Evolutionary conservation across 805 yeast genomes (phyloP), one percentile per base, ranked within the genome.

Genomic region (Cyberlindnera samutprakarnensis): DNA sequence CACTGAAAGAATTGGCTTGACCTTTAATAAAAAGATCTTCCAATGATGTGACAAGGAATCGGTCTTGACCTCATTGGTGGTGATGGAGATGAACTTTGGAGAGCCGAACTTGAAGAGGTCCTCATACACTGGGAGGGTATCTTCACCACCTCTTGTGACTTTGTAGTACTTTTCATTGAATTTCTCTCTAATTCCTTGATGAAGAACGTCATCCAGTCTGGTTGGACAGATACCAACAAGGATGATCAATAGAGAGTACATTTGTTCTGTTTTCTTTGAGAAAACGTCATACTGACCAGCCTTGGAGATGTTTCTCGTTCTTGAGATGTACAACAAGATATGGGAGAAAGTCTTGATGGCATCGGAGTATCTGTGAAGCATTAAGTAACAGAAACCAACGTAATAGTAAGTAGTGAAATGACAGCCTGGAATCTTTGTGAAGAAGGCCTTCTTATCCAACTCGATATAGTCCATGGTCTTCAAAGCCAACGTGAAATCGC

Each of bases 361-460:
- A 39, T 68, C 73, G 7, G 70, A 54, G 47, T 67, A 68, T 41
- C 73, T 55, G 39, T 66, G 62, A 43, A 67, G 50, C 73, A 68
- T 68, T 46, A 68, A 47, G 53, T 66, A 67, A 47, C 72, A 62
- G 54, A 62, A 65, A 2, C 72, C 73, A 26, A 66, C 70, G 41
- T 68, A 68, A 53, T 68, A 68, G 51, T 68, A 68, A 30, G 69
- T 66, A 22, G 70, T 63, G 52, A 65, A 66, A 47, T 68, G 73
- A 27, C 68, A 67, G 17, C 70, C 66, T 28, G 71, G 64, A 27
- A 68, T 66, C 37, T 61, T 57, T 13, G 70, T 58, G 49, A 64
- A 64, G 41, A 63, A 59, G n/a, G 68, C 66, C 44, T 56, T 62
- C 51, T 66, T 68, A 44, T 62, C 62, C 36, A 68, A 49, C 35